A percentile compares a stretch with the other conserved stretches of the same genome.
Conservation (phyloP, 2,329 filamentous ascomycete species). For the Aspergillus arachidicola region DNA sequence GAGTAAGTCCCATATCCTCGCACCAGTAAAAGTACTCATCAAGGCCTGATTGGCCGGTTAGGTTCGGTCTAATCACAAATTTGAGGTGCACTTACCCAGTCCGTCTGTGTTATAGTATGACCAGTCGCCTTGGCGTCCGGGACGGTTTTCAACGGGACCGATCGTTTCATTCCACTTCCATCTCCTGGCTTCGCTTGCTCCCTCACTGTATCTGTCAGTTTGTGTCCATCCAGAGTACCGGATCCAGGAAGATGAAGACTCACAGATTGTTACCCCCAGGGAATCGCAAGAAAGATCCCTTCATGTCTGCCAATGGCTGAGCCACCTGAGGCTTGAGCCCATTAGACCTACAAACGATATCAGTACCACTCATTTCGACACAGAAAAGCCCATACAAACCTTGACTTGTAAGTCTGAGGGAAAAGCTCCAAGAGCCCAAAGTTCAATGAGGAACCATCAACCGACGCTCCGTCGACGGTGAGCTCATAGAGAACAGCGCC, state of each 20-base stretch:
- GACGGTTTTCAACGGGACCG: constrained; percentile 44
- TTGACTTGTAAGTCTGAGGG: constrained; percentile 21
- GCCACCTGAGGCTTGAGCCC: constrained; percentile 59
- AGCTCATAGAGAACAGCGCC: constrained; percentile 19
- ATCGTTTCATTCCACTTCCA: constrained; percentile 46
- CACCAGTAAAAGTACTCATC: constrained; percentile 63
- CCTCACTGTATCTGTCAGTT: constrained; percentile 19
- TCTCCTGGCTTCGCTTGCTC: constrained; percentile 24
- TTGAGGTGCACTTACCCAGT: constrained; percentile 44
- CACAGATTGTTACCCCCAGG: constrained; percentile 66
- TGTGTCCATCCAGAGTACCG: not conserved
- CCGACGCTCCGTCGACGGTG: constrained; percentile 14
- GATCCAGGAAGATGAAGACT: constrained; percentile 12
- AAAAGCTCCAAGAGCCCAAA: constrained; percentile 25
- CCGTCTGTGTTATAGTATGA: constrained; percentile 62
- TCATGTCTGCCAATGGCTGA: constrained; percentile 55
- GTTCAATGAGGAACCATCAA: constrained; percentile 18
- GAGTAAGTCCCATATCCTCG: constrained; percentile 59
- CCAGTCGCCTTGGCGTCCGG: constrained; percentile 59
- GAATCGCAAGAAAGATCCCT: constrained; percentile 62
- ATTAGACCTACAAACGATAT: constrained; percentile 42
- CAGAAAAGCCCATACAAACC: not conserved
- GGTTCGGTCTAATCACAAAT: not conserved
- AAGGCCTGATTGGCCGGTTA: constrained; percentile 31
- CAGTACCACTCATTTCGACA: not conserved